Conservation (phyloP, 352 stramenopile genomes). For the Phytophthora capsici region DNA sequence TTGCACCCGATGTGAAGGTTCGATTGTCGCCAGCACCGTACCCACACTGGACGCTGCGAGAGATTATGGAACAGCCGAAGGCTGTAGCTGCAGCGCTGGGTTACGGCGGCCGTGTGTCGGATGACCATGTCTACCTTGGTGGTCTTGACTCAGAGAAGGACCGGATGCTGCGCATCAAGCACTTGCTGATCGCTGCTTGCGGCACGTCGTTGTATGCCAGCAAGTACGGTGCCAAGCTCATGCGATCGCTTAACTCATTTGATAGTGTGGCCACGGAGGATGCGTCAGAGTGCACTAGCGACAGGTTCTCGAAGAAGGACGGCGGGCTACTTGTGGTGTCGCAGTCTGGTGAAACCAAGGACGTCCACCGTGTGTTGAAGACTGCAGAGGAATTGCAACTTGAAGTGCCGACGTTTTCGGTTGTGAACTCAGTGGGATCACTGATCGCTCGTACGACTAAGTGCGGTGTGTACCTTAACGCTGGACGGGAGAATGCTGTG, state of each 20-base stretch:
- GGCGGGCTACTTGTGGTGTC: conserved; percentile 96
- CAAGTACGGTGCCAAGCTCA: conserved; percentile 96
- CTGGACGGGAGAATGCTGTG: conserved; percentile 97
- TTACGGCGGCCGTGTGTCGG: conserved; percentile 94
- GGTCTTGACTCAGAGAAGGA: conserved; percentile 94
- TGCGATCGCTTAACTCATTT: conserved; percentile 96
- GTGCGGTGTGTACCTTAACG: conserved; percentile 98
- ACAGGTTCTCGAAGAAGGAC: conserved; percentile 90
- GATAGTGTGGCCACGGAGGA: conserved; percentile 93
- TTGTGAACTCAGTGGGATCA: conserved; percentile 98
- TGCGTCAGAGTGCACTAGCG: conserved; percentile 90
- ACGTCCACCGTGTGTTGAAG: conserved; percentile 95
- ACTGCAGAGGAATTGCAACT: conserved; percentile 73
- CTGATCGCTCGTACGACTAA: conserved; percentile 95
- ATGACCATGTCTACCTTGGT: conserved; percentile 94
- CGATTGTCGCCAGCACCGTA: conserved; percentile 94
- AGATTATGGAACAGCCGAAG: conserved; percentile 97
- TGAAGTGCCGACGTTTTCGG: conserved; percentile 89
- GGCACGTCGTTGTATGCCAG: conserved; percentile 96
- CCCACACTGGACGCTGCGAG: conserved; percentile 96
- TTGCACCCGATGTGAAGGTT: conserved; percentile 94
- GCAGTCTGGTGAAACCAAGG: conserved; percentile 98
- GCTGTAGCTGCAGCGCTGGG: conserved; percentile 94
- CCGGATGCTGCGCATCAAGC: conserved; percentile 90
- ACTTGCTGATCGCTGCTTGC: conserved; percentile 95